Conservation (phyloP, 2,329 filamentous ascomycete species). For the Cordyceps fumosorosea region DNA sequence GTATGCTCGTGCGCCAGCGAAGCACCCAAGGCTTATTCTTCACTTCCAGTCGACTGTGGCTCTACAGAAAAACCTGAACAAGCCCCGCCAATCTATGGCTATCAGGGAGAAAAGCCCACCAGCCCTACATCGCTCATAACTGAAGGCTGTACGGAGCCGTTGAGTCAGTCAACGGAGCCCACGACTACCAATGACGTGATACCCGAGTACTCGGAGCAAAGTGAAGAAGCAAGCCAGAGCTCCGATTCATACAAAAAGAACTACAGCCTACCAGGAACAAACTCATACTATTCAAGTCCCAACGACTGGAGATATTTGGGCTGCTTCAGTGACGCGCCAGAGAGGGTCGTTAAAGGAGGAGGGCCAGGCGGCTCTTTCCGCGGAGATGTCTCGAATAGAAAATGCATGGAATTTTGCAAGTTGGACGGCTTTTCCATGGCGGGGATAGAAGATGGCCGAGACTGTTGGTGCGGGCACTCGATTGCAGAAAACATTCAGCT, state of each 20-base stretch:
- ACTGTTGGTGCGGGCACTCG: slow-evolving; percentile 44
- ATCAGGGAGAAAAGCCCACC: neutral
- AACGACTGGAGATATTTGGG: slow-evolving; percentile 24
- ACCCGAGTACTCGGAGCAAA: neutral
- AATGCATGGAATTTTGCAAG: slow-evolving; percentile 42
- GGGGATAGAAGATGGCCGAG: slow-evolving; percentile 41
- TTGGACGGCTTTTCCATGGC: slow-evolving; percentile 35
- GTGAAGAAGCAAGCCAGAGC: neutral
- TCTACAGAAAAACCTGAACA: neutral
- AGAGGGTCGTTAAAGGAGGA: slow-evolving; percentile 16
- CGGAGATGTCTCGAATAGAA: slow-evolving; percentile 40
- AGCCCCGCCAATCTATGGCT: neutral
- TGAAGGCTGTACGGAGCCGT: neutral
- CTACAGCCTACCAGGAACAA: neutral
- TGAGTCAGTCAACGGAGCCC: neutral
- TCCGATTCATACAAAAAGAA: neutral
- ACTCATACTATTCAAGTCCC: neutral
- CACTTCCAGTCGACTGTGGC: neutral
- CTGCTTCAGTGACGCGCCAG: slow-evolving; percentile 24
- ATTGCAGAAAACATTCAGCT: slow-evolving; percentile 20
- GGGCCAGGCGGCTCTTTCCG: slow-evolving; percentile 21
- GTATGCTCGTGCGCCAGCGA: slow-evolving; percentile 2
- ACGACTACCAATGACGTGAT: neutral
- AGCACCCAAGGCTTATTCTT: neutral
- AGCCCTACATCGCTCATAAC: neutral